A percentile compares a stretch with the other conserved stretches of the same genome.
These are phyloP conservation scores for Neonectria punicea DNA, from an alignment of 2,329 filamentous ascomycete species.

Conservation along the genomic window DNA sequence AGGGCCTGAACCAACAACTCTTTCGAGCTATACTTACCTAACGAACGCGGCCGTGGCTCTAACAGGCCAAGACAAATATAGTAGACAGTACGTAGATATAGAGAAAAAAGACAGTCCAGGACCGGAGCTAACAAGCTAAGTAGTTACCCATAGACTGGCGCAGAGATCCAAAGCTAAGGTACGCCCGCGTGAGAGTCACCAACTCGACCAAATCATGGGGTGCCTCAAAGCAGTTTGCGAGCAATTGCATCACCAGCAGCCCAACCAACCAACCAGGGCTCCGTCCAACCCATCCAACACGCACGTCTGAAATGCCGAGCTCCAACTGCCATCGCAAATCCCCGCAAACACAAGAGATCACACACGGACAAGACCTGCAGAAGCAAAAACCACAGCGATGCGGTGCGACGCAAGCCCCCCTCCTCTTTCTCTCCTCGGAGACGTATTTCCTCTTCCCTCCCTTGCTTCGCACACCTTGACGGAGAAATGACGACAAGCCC, in stretches of 20 bases:
- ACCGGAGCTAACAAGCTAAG: not conserved
- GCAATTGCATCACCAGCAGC: conserved; percentile 10
- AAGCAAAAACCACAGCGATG: not conserved
- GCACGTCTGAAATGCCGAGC: not conserved
- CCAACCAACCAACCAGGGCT: not conserved
- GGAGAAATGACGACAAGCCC: not conserved
- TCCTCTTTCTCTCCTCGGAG: not conserved
- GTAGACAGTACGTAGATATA: not conserved
- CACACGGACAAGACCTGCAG: not conserved
- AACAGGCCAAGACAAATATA: conserved; percentile 5
- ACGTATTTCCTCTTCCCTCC: not conserved
- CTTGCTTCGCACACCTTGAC: conserved; percentile 12
- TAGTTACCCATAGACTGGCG: not conserved
- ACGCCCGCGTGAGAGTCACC: not conserved
- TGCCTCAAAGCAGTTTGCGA: not conserved
- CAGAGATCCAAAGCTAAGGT: not conserved
- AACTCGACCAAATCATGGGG: conserved; percentile 2
- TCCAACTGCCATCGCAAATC: not conserved
- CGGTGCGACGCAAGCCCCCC: not conserved
- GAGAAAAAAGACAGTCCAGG: not conserved
- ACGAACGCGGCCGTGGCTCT: not conserved
- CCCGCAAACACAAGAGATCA: not conserved
- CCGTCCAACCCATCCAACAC: conserved; percentile 3
- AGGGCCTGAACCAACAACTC: not conserved
- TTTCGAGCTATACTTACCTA: conserved; percentile 1